phyloP scores from a whole-genome alignment of 2,329 filamentous ascomycete genomes.

The Fusarium ambrosium region DNA sequence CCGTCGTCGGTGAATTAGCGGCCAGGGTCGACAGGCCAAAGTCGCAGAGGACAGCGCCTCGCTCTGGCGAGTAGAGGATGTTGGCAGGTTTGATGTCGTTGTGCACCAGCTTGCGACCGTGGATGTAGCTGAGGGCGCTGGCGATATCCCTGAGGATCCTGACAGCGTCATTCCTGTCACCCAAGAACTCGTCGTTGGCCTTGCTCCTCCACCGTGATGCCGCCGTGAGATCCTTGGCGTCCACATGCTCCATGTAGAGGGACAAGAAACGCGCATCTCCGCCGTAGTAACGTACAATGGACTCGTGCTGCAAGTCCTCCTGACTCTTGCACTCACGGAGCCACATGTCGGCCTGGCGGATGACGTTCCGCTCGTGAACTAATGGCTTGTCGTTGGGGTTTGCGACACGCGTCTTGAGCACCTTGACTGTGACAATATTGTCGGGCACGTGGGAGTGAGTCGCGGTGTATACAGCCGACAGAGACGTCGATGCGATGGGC shows the following conservation, averaged over 20 bases:
- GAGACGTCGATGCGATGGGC: slow-evolving; percentile 67
- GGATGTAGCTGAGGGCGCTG: slow-evolving; percentile 68
- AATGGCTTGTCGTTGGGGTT: slow-evolving; percentile 60
- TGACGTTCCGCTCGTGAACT: slow-evolving; percentile 67
- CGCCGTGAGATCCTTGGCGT: slow-evolving; percentile 67
- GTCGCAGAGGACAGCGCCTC: slow-evolving; percentile 72
- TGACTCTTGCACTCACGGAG: slow-evolving; percentile 70
- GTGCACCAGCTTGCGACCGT: slow-evolving; percentile 66
- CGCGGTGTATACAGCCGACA: slow-evolving; percentile 70
- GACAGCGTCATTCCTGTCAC: slow-evolving; percentile 62
- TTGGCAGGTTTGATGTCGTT: slow-evolving; percentile 75
- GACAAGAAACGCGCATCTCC: slow-evolving; percentile 72
- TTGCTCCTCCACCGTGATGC: slow-evolving; percentile 64
- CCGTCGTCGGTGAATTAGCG: slow-evolving; percentile 61
- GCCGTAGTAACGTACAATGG: slow-evolving; percentile 70
- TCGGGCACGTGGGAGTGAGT: slow-evolving; percentile 66
- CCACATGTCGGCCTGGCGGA: slow-evolving; percentile 72
- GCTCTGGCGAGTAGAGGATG: slow-evolving; percentile 70
- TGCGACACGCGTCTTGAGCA: slow-evolving; percentile 66
- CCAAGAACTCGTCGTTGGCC: slow-evolving; percentile 63
- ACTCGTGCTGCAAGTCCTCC: slow-evolving; percentile 67
- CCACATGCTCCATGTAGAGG: slow-evolving; percentile 73
- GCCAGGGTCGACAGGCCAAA: slow-evolving; percentile 68
- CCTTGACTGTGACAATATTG: slow-evolving; percentile 71
- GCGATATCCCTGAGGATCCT: slow-evolving; percentile 68